A percentile compares a stretch with the other conserved stretches of the same genome.
phyloP scores from a whole-genome alignment of 805 yeast species.

The Debaryomyces prosopidis region DNA sequence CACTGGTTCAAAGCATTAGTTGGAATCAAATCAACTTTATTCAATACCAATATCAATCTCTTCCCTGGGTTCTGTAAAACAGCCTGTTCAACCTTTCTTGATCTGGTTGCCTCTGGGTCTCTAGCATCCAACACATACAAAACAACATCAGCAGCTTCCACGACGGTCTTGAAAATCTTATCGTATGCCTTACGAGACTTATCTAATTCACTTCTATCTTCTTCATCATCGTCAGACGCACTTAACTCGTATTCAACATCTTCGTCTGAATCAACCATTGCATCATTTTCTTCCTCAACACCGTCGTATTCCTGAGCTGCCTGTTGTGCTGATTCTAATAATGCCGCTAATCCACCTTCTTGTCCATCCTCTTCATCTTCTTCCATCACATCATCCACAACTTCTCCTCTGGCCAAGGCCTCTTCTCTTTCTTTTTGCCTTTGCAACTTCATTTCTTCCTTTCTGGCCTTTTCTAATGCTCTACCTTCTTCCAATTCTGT shows the following conservation, averaged over 20 bases:
- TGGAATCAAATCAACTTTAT: conserved; percentile 93
- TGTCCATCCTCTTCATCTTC: conserved; percentile 40
- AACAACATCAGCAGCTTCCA: conserved; percentile 88
- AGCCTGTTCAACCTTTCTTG: conserved; percentile 87
- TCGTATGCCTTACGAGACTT: conserved; percentile 89
- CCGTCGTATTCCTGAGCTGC: conserved; percentile 79
- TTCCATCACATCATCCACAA: conserved; percentile 36
- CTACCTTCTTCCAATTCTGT: conserved; percentile 67
- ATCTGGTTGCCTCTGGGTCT: conserved; percentile 94
- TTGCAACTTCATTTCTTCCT: conserved; percentile 48
- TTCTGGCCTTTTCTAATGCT: conserved; percentile 55
- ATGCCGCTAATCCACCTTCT: conserved; percentile 70
- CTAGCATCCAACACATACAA: conserved; percentile 95
- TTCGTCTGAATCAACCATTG: conserved; percentile 31
- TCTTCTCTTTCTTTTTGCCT: conserved; percentile 48
- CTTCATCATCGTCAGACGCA: conserved; percentile 42
- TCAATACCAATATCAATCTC: conserved; percentile 80
- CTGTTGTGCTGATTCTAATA: conserved; percentile 84
- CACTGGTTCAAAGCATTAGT: conserved; percentile 79
- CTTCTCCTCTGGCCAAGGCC: conserved; percentile 39
- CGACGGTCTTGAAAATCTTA: conserved; percentile 89
- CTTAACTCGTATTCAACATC: conserved; percentile 47
- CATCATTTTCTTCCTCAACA: conserved; percentile 39
- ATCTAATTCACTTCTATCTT: conserved; percentile 53
- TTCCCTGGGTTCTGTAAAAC: conserved; percentile 78